phyloP scores from a whole-genome alignment of 495 filamentous ascomycete genomes.

The Penicillium cataractarum region DNA sequence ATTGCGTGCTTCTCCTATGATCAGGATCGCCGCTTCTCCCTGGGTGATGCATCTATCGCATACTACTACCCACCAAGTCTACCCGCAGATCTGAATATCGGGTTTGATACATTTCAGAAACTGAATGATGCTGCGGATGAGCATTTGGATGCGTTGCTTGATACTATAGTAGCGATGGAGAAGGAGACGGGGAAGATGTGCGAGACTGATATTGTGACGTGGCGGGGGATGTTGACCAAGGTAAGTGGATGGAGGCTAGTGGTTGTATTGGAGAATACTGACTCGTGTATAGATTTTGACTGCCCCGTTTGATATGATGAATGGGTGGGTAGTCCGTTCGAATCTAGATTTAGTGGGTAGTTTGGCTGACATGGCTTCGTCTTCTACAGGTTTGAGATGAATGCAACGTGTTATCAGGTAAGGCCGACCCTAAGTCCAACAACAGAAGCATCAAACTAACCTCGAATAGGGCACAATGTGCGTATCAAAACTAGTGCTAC shows the following conservation, averaged over 20 bases:
- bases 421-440: slow-evolving; percentile 25
- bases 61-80: slow-evolving; percentile 86
- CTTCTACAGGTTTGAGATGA: slow-evolving; percentile 83
- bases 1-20: slow-evolving; percentile 92
- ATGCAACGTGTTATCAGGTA: slow-evolving; percentile 88
- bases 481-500: slow-evolving; percentile 23
- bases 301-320: slow-evolving; percentile 76
- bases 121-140: slow-evolving; percentile 82
- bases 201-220: slow-evolving; percentile 83
- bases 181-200: slow-evolving; percentile 64
- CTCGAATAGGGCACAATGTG: slow-evolving; percentile 74
- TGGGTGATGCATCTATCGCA: slow-evolving; percentile 74
- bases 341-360: neutral
- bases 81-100: slow-evolving; percentile 70
- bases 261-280: neutral
- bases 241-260: slow-evolving; percentile 43
- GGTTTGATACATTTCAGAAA: slow-evolving; percentile 82
- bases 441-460: slow-evolving; percentile 15
- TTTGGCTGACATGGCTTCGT: slow-evolving; percentile 13
- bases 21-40: slow-evolving; percentile 71
- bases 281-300: slow-evolving; percentile 70
- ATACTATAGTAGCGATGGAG: slow-evolving; percentile 74
- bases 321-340: slow-evolving; percentile 62
- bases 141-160: slow-evolving; percentile 83
- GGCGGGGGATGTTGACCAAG: slow-evolving; percentile 99